phyloP scores from a whole-genome alignment of 176 grass and related monocot genomes.

The Pharus latifolius region DNA sequence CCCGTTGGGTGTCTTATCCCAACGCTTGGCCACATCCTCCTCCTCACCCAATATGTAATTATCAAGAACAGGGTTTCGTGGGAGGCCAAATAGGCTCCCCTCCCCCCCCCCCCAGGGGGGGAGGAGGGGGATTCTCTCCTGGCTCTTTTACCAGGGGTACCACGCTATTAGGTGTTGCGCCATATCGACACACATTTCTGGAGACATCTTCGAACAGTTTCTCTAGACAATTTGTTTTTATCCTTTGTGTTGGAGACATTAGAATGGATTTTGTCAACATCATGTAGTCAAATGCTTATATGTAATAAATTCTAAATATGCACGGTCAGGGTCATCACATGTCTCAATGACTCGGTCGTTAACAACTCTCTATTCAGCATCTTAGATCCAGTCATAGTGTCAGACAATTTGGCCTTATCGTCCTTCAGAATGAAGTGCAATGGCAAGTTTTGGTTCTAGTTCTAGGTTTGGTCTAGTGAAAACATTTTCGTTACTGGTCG shows the following conservation, averaged over 20 bases:
- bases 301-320: neutral
- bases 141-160: too few species aligned
- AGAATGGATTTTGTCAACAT: neutral
- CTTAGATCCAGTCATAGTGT: slow-evolving; percentile 4
- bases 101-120: too few species aligned
- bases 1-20: too few species aligned
- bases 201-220: too few species aligned
- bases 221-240: slow-evolving; percentile 2
- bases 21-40: too few species aligned
- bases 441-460: neutral
- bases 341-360: neutral
- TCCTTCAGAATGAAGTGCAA: neutral
- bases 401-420: neutral
- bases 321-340: neutral
- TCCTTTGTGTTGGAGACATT: neutral
- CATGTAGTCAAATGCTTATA: neutral
- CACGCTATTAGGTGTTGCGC: too few species aligned
- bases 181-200: too few species aligned
- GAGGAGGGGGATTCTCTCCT: too few species aligned
- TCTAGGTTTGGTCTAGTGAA: neutral
- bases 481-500: neutral
- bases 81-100: too few species aligned
- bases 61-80: too few species aligned
- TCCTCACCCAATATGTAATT: too few species aligned
- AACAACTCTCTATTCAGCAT: slow-evolving; percentile 16